A percentile compares a stretch with the other conserved stretches of the same genome.
Conservation (phyloP, 805 yeast genomes). For the Hanseniaspora clermontiae region DNA sequence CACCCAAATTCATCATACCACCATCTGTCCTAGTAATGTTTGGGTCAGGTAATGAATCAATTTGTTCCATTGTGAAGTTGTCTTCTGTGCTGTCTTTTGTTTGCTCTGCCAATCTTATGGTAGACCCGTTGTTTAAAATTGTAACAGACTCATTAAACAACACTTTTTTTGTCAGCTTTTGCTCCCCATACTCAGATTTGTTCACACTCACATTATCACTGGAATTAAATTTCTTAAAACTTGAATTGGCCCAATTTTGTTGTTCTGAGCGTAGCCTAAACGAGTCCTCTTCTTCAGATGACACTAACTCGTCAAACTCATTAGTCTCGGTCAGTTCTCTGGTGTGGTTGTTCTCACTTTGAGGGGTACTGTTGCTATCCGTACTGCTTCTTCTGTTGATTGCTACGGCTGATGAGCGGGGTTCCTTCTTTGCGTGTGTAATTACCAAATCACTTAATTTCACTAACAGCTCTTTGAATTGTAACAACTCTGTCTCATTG, state of each 20-base stretch:
- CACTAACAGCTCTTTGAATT: slow-evolving; percentile 3
- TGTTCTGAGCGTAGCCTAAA: slow-evolving; percentile 8
- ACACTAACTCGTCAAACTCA: slow-evolving; percentile 25
- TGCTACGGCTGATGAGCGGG: slow-evolving; percentile 1
- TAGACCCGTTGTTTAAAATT: slow-evolving; percentile 4
- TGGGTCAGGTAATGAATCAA: slow-evolving; percentile 13
- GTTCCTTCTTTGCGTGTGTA: neutral
- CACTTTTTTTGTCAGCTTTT: slow-evolving; percentile 1
- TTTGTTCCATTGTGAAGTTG: neutral
- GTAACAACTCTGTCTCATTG: slow-evolving; percentile 8
- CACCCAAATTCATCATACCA: neutral
- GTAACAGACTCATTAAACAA: slow-evolving; percentile 11
- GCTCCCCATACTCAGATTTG: neutral
- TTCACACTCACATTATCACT: neutral
- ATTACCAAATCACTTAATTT: neutral
- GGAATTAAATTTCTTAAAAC: neutral
- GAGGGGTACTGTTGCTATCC: slow-evolving; percentile 16
- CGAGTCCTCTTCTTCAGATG: slow-evolving; percentile 23
- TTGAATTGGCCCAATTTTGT: neutral
- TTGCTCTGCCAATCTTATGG: neutral
- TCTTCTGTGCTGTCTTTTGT: neutral
- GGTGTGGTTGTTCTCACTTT: slow-evolving; percentile 23
- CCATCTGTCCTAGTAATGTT: slow-evolving; percentile 16
- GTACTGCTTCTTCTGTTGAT: slow-evolving; percentile 15
- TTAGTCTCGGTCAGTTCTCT: slow-evolving; percentile 29